Base-by-base conservation (phyloP, 1,139 yeast species). In the Hemisphaericaspora lyxosophila region DNA sequence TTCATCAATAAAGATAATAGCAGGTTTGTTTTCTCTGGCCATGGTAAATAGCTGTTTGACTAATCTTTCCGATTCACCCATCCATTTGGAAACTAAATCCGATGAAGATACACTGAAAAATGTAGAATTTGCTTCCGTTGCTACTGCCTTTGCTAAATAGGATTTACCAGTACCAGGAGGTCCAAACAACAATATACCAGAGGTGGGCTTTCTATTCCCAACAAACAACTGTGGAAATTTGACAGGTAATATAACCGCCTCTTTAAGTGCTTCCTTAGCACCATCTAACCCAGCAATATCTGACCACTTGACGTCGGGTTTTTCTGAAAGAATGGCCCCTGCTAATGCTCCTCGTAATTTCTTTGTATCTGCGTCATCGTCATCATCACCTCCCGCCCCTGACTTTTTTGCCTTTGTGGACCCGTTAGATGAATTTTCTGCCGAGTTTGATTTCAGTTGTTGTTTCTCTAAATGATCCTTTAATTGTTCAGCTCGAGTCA, bases 101-200 rank as follows among this genome's bases (percentile, higher is more conserved):
- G 96, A 85, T 0, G 97, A 88, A 13, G 96, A 85, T 3, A 92
- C 96, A 4, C 96, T 86, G 62, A 92, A 94, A 53, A 92, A 92
- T 0, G 98, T 92, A 0, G 96, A 86, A 56, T 90, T 89, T 38
- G 98, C 96, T 57, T 92, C 99, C 0, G 98, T 92, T 19, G 99
- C 99, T 4, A 92, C 97, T 0, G 98, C 98, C 57, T 92, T 92
- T 12, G 98, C 98, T 43, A 94, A 69, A 59, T 83, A 92, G 1
- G 97, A 90, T 58, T 94, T 94, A 71, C 98, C 99, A 0, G 99
- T 94, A 54, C 98, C 99, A 3, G 98, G 99, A 11, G 98, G 98
- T 0, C 98, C 99, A 59, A 89, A 94, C 28, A 94, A 69, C 35
- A 94, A 66, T 36, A 94, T 92, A 31, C 99, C 99, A 5, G 87